Base-by-base conservation (phyloP, 345 rosid species). In the Aquilaria yunnanensis region DNA sequence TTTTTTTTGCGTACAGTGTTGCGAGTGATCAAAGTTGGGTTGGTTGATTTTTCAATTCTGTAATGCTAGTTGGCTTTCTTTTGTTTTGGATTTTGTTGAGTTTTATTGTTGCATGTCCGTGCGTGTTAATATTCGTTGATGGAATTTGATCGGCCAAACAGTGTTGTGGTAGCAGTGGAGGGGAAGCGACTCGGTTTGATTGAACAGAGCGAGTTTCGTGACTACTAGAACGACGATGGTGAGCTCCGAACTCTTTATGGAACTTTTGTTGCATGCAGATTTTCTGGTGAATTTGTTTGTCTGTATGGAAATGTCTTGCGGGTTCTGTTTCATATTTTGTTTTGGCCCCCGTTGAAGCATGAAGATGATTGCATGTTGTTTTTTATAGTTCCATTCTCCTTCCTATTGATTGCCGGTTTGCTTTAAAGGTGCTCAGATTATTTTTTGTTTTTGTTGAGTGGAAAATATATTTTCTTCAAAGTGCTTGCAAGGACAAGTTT, bases 151-250 rank as follows among this genome's bases (percentile, higher is more conserved):
- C 33, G 59, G 32, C 32, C n/a, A 12, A 9, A 31, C 43, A 10
- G 6, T 55, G 33, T 30, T 12, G 12, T 14, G 12, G 43, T 55
- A 37, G 59, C 14, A 14, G 33, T 31, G 59, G 45, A 9, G 12
- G 59, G 4, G 59, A 37, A 55, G 41, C 13, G 2, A 11, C 32
- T 34, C 33, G 41, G 32, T 55, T 55, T 0, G 37, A 37, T 37
- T 37, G 43, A 37, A 1, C 37, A 30, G 59, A 55, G 13, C 32
- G 29, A 54, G 12, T 14, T 32, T 3, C 60, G 51, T 31, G 59
- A 52, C 53, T 57, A 16, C 14, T 47, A 32, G 14, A n/a, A 52
- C 41, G 31, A 51, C 61, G 60, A 72, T 72, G 75, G 75, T 72
- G 57, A 41, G 53, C 47, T 66, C 23, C 1, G 12, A 47, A 47